Evolutionary conservation across 768 basidiomycete genomes (phyloP).

Genomic region (Fistulinella prunicolor): DNA sequence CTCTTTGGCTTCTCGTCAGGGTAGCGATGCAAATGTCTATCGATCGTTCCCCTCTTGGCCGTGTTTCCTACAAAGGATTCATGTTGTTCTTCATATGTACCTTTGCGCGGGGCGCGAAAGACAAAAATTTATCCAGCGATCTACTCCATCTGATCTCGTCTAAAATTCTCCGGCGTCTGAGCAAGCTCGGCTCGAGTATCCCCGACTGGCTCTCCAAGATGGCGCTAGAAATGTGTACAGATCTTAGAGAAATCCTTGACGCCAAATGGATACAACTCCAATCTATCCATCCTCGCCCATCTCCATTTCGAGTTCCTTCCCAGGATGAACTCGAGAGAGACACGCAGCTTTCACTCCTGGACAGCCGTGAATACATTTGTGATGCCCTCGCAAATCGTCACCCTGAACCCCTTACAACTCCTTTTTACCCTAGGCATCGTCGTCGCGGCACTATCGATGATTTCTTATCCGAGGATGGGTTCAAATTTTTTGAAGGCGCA

Average conservation of each 20-base stretch:
- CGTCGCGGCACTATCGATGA: slow-evolving; percentile 10
- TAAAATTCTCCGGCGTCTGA: slow-evolving; percentile 18
- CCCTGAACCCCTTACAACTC: slow-evolving; percentile 7
- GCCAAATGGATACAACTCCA: slow-evolving; percentile 32
- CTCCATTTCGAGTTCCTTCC: slow-evolving; percentile 19
- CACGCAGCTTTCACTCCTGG: slow-evolving; percentile 32
- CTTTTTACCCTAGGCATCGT: background rate
- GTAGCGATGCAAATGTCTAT: slow-evolving; percentile 29
- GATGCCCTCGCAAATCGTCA: slow-evolving; percentile 10
- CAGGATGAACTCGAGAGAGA: slow-evolving; percentile 19
- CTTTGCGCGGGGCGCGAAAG: slow-evolving; percentile 19
- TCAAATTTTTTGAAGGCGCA: slow-evolving; percentile 1
- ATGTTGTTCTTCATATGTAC: slow-evolving; percentile 39
- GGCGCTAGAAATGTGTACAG: slow-evolving; percentile 32
- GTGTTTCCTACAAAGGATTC: slow-evolving; percentile 43
- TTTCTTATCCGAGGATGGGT: slow-evolving; percentile 12
- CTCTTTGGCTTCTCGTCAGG: slow-evolving; percentile 34
- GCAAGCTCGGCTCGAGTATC: slow-evolving; percentile 13
- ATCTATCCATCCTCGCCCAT: slow-evolving; percentile 23
- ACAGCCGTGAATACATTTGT: slow-evolving; percentile 28
- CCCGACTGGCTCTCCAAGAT: slow-evolving; percentile 35
- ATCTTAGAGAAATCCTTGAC: slow-evolving; percentile 22
- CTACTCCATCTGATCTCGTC: slow-evolving; percentile 23
- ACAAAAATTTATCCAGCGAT: slow-evolving; percentile 12
- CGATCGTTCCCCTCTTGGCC: slow-evolving; percentile 3